Percentiles rank a stretch among this genome's conserved stretches.
Evolutionary conservation across 352 stramenopile genomes (phyloP).

Genomic region (Albugo candida): DNA sequence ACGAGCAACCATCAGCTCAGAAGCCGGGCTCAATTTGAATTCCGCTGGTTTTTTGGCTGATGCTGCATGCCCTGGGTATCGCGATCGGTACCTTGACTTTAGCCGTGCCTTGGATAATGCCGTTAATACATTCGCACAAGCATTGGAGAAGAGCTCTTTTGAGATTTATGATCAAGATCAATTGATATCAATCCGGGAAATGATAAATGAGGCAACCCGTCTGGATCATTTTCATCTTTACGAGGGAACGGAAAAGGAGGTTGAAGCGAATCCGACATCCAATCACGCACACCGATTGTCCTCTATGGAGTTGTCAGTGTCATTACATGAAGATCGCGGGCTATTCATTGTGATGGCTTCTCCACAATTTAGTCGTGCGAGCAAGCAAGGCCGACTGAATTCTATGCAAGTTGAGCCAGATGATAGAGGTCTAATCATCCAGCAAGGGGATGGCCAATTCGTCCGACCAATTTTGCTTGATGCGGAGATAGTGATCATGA

Average conservation of each 20-base stretch:
- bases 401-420: slow-evolving; percentile 24
- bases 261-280: not conserved
- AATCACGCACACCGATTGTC: slow-evolving; percentile 3
- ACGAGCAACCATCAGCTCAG: slow-evolving; percentile 50
- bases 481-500: slow-evolving; percentile 66
- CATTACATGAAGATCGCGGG: slow-evolving; percentile 60
- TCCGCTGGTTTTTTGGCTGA: slow-evolving; percentile 11
- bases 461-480: slow-evolving; percentile 35
- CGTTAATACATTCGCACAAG: slow-evolving; percentile 28
- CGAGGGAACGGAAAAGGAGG: slow-evolving; percentile 13
- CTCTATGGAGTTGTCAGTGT: slow-evolving; percentile 30
- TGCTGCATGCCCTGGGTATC: slow-evolving; percentile 29
- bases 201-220: slow-evolving; percentile 49
- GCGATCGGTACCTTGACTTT: slow-evolving; percentile 28
- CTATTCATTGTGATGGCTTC: slow-evolving; percentile 54
- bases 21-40: slow-evolving; percentile 21
- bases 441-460: slow-evolving; percentile 25
- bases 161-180: slow-evolving; percentile 19
- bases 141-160: slow-evolving; percentile 35
- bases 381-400: slow-evolving; percentile 17
- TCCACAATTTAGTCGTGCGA: slow-evolving; percentile 47
- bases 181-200: slow-evolving; percentile 24
- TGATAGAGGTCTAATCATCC: slow-evolving; percentile 46
- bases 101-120: slow-evolving; percentile 31
- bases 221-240: slow-evolving; percentile 72